Percentiles rank a stretch among this genome's conserved stretches.
phyloP scores from a whole-genome alignment of 2,329 filamentous ascomycete species.

The Leptographium lundbergii region DNA sequence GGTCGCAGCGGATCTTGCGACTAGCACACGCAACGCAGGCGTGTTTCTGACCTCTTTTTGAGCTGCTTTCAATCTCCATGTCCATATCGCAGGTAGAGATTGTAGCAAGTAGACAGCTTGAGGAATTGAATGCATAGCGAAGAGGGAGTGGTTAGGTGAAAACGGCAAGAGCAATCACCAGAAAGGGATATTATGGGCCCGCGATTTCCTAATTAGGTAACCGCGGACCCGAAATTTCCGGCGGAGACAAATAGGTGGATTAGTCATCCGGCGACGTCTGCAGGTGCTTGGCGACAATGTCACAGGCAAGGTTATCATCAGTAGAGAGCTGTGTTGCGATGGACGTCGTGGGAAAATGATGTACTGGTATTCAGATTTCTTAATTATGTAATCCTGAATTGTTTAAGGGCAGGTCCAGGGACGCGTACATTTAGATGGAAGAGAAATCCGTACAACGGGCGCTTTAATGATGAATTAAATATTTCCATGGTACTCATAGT shows the following conservation, averaged over 20 bases:
- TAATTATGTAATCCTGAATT: too few relatives aligned
- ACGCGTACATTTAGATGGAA: too few relatives aligned
- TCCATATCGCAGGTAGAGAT: not conserved
- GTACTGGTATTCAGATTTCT: too few relatives aligned
- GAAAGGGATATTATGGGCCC: slow-evolving; percentile 2
- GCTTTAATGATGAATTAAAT: too few relatives aligned
- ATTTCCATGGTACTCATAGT: too few relatives aligned
- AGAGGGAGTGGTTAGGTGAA: not conserved
- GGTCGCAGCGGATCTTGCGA: slow-evolving; percentile 13
- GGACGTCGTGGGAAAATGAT: too few relatives aligned
- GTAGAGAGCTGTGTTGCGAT: too few relatives aligned
- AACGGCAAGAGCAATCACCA: not conserved
- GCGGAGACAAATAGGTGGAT: not conserved
- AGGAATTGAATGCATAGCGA: not conserved
- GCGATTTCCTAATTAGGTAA: slow-evolving; percentile 1
- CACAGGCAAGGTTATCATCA: too few relatives aligned
- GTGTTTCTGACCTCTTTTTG: not conserved
- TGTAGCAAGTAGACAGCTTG: not conserved
- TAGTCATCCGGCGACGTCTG: not conserved
- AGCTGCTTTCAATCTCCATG: not conserved
- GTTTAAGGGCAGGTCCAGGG: too few relatives aligned
- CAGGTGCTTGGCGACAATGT: too few relatives aligned
- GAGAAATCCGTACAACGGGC: too few relatives aligned
- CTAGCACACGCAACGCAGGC: slow-evolving; percentile 10
- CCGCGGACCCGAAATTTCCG: not conserved